phyloP scores from a whole-genome alignment of 2,329 filamentous ascomycete genomes.

The Aspergillus tanneri region DNA sequence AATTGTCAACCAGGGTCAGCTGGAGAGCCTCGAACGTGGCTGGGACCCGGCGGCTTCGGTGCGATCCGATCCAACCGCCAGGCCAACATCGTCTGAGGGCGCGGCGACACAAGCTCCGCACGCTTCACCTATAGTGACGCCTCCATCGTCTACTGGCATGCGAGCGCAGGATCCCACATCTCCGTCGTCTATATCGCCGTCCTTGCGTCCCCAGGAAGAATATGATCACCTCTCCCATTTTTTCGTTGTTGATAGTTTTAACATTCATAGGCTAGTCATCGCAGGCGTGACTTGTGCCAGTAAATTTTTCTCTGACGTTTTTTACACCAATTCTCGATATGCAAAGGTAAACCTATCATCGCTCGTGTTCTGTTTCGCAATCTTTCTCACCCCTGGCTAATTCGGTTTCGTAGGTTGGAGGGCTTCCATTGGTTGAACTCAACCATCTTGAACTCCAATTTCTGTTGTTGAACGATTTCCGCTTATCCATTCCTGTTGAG shows the following conservation, averaged over 20 bases:
- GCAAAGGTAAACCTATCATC: constrained; percentile 71
- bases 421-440: constrained; percentile 83
- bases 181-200: constrained; percentile 35
- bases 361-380: neutral
- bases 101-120: constrained; percentile 21
- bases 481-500: constrained; percentile 87
- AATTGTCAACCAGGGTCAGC: constrained; percentile 78
- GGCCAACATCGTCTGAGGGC: constrained; percentile 21
- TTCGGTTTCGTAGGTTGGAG: constrained; percentile 69
- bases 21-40: constrained; percentile 55
- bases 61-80: constrained; percentile 17
- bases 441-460: constrained; percentile 98
- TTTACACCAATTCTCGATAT: constrained; percentile 98
- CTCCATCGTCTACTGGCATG: constrained; percentile 37
- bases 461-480: constrained; percentile 90
- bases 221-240: constrained; percentile 63
- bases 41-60: constrained; percentile 22
- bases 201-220: constrained; percentile 38
- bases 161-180: constrained; percentile 36
- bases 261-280: constrained; percentile 95
- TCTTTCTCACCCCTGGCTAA: neutral
- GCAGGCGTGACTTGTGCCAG: constrained; percentile 96
- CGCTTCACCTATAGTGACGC: constrained; percentile 36
- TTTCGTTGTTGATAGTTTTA: constrained; percentile 98
- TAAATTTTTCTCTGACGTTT: constrained; percentile 99